Evolutionary conservation across 192 early-diverging fungal genomes (phyloP).

Genomic region (Pilobolus umbonatus): DNA sequence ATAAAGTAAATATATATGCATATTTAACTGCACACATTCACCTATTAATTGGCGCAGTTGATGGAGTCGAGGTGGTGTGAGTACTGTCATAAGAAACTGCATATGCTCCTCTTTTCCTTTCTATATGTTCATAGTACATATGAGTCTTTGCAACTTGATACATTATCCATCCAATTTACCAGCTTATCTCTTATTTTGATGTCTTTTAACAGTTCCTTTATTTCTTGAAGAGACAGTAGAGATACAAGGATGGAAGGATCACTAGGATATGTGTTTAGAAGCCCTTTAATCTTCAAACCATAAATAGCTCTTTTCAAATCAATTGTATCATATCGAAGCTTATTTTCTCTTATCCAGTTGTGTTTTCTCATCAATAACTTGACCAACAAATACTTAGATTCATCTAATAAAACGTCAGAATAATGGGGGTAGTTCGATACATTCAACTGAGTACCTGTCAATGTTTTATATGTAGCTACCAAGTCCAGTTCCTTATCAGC

Average conservation of each 20-base stretch:
- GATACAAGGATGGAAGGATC: slow-evolving; percentile 22
- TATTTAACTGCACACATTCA: slow-evolving; percentile 37
- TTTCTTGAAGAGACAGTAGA: slow-evolving; percentile 27
- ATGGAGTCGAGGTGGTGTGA: background rate
- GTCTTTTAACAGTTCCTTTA: slow-evolving; percentile 22
- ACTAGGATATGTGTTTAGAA: slow-evolving; percentile 14
- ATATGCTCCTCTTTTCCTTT: too few species aligned
- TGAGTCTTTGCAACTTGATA: background rate
- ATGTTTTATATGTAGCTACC: slow-evolving; percentile 30
- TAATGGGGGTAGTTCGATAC: background rate
- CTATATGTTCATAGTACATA: background rate
- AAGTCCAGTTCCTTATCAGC: slow-evolving; percentile 34
- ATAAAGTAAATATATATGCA: slow-evolving; percentile 24
- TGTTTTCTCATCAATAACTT: slow-evolving; percentile 37
- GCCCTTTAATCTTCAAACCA: background rate
- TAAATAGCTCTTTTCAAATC: slow-evolving; percentile 6
- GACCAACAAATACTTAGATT: slow-evolving; percentile 40
- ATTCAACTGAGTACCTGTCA: slow-evolving; percentile 15
- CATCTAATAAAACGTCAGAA: background rate
- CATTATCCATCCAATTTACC: background rate
- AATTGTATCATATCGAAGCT: slow-evolving; percentile 11
- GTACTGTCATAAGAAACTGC: background rate
- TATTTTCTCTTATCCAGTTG: slow-evolving; percentile 29
- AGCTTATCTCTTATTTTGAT: background rate
- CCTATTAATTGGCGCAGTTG: slow-evolving; percentile 15